phyloP scores from a whole-genome alignment of 805 yeast genomes.

The Candida arabinofermentans region DNA sequence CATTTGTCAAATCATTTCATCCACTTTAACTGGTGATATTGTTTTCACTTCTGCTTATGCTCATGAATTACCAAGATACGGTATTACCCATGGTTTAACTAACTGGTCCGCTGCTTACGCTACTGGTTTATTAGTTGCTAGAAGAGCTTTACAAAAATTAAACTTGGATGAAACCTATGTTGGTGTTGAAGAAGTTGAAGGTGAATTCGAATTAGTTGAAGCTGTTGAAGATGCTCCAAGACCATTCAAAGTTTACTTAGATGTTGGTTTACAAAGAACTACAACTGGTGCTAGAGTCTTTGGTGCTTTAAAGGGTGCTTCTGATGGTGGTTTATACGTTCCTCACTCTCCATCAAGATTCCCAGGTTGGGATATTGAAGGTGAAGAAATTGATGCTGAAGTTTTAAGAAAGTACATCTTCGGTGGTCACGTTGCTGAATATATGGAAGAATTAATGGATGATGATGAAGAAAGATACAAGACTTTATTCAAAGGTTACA shows the following conservation, averaged over 20 bases:
- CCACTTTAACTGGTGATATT: conserved; percentile 95
- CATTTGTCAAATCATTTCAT: conserved; percentile 95
- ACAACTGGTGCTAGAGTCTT: conserved; percentile 99
- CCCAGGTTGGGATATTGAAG: conserved; percentile 99
- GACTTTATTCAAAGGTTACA: conserved; percentile 92
- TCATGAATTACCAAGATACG: conserved; percentile 97
- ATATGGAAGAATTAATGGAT: conserved; percentile 99
- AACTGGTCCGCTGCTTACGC: conserved; percentile 99
- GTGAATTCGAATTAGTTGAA: conserved; percentile 97
- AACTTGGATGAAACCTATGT: conserved; percentile 96
- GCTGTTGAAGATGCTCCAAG: conserved; percentile 99
- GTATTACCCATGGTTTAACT: conserved; percentile 97
- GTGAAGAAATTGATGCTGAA: conserved; percentile 97
- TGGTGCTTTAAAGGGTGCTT: conserved; percentile 99
- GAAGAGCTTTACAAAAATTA: conserved; percentile 97
- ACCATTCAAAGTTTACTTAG: conserved; percentile 99
- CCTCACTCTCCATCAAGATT: conserved; percentile 99
- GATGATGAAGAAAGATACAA: conserved; percentile 99
- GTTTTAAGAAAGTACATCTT: conserved; percentile 97
- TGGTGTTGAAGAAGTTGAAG: conserved; percentile 99
- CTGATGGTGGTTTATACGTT: conserved; percentile 98
- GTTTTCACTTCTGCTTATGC: conserved; percentile 98
- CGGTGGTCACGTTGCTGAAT: conserved; percentile 99
- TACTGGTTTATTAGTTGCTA: conserved; percentile 95
- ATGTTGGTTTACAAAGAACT: conserved; percentile 99